Conservation (phyloP, 768 basidiomycete species). For the Leucosporidium yakuticum region DNA sequence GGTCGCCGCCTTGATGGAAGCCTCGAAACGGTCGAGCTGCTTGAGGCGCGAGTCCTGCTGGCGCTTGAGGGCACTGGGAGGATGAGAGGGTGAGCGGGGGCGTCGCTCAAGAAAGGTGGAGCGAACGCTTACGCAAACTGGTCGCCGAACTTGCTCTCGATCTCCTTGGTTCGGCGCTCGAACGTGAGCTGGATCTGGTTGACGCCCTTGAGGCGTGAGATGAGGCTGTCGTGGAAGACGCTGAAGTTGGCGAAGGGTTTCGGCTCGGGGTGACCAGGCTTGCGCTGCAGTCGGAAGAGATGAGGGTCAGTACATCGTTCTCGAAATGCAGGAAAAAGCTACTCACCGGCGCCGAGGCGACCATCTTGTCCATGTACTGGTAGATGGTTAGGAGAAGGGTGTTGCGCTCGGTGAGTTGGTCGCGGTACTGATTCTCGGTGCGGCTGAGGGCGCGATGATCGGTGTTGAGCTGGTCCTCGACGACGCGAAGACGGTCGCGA, state of each 20-base stretch:
- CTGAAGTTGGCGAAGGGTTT: conserved; percentile 90
- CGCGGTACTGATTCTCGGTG: conserved; percentile 74
- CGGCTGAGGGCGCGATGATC: conserved; percentile 67
- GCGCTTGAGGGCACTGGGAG: conserved; percentile 59
- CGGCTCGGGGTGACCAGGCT: conserved; percentile 53
- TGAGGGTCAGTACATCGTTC: not conserved
- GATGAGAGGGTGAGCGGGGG: not conserved
- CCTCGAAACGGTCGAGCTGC: conserved; percentile 88
- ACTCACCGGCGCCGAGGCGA: conserved; percentile 49
- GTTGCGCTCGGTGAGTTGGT: conserved; percentile 88
- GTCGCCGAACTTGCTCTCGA: conserved; percentile 65
- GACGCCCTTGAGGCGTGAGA: conserved; percentile 75
- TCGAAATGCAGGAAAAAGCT: not conserved
- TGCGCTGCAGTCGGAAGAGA: conserved; percentile 44
- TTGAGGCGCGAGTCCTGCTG: conserved; percentile 83
- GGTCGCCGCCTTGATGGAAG: conserved; percentile 69
- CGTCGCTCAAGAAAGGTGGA: not conserved
- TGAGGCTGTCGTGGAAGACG: conserved; percentile 90
- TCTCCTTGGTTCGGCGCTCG: conserved; percentile 74
- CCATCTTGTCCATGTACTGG: conserved; percentile 89
- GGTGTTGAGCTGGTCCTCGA: conserved; percentile 72
- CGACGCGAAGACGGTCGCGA: conserved; percentile 60
- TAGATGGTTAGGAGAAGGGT: conserved; percentile 85
- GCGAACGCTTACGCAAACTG: conserved; percentile 51
- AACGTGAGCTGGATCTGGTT: conserved; percentile 79